These are phyloP conservation scores for Mortierella alpina DNA, from an alignment of 192 early-diverging fungal species.

Conservation along the genomic window DNA sequence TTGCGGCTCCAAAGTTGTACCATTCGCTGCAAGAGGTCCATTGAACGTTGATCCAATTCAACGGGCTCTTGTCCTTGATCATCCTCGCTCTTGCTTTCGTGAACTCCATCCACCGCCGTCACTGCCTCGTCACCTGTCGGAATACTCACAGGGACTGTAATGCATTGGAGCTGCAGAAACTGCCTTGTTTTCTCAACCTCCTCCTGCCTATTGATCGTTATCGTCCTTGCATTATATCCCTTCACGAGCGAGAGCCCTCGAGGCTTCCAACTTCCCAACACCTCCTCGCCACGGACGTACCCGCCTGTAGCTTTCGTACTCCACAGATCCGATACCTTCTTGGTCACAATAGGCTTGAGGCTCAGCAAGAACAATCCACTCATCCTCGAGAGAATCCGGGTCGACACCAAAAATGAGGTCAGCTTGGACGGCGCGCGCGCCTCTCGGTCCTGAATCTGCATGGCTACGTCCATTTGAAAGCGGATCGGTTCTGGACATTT, in stretches of 20 bases:
- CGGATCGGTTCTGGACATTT: slow-evolving; percentile 67
- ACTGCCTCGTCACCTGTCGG: neutral
- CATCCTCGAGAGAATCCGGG: slow-evolving; percentile 53
- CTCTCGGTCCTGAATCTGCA: slow-evolving; percentile 71
- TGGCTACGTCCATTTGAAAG: slow-evolving; percentile 68
- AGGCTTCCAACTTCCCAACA: slow-evolving; percentile 73
- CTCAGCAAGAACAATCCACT: slow-evolving; percentile 71
- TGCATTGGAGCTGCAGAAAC: slow-evolving; percentile 40
- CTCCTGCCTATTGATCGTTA: slow-evolving; percentile 48
- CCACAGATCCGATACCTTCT: slow-evolving; percentile 73
- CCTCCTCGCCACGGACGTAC: slow-evolving; percentile 80
- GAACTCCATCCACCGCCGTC: neutral
- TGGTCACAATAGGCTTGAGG: slow-evolving; percentile 65
- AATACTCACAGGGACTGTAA: neutral
- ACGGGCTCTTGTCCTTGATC: too few species aligned
- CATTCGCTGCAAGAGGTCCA: slow-evolving; percentile 22
- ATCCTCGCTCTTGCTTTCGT: neutral
- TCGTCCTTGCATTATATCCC: slow-evolving; percentile 58
- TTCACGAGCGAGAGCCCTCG: slow-evolving; percentile 73
- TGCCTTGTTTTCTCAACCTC: slow-evolving; percentile 58
- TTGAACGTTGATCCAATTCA: slow-evolving; percentile 13
- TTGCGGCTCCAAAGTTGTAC: slow-evolving; percentile 40
- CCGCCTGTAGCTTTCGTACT: slow-evolving; percentile 71
- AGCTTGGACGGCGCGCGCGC: slow-evolving; percentile 56
- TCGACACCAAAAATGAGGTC: slow-evolving; percentile 52